Evolutionary conservation across 2,329 filamentous ascomycete species (phyloP).

Genomic region (Fusarium sp.): DNA sequence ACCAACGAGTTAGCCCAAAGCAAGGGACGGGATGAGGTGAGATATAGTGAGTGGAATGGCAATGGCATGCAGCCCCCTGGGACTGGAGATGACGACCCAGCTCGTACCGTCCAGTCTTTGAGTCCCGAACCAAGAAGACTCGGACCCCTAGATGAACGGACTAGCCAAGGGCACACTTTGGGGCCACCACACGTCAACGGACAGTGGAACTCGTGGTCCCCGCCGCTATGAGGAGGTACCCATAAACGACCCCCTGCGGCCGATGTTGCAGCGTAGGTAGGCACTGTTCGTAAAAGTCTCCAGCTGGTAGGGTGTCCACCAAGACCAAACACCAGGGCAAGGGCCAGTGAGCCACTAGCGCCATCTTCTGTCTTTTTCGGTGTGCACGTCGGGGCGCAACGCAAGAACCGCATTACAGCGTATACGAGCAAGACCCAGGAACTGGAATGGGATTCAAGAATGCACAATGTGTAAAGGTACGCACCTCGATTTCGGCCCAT

Average conservation of each 20-base stretch:
- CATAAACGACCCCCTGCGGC: constrained; percentile 33
- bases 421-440: constrained; percentile 28
- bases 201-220: constrained; percentile 33
- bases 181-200: constrained; percentile 26
- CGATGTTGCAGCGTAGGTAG: constrained; percentile 30
- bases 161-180: constrained; percentile 30
- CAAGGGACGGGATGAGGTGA: constrained; percentile 41
- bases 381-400: neutral
- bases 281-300: constrained; percentile 8
- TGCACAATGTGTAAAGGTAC: constrained; percentile 50
- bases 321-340: constrained; percentile 19
- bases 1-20: constrained; percentile 44
- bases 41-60: constrained; percentile 42
- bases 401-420: constrained; percentile 4
- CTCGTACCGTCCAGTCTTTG: constrained; percentile 8
- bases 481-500: constrained; percentile 70
- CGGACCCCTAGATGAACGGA: constrained; percentile 24
- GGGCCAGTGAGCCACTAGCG: constrained; percentile 31
- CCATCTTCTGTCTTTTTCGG: constrained; percentile 13
- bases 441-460: constrained; percentile 45
- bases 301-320: constrained; percentile 6
- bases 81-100: constrained; percentile 6
- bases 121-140: constrained; percentile 27
- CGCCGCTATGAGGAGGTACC: constrained; percentile 28
- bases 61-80: constrained; percentile 27